Evolutionary conservation across 2,329 filamentous ascomycete genomes (phyloP), one percentile per base, ranked within the genome.

Genomic region (Pleoardoris graminearum): DNA sequence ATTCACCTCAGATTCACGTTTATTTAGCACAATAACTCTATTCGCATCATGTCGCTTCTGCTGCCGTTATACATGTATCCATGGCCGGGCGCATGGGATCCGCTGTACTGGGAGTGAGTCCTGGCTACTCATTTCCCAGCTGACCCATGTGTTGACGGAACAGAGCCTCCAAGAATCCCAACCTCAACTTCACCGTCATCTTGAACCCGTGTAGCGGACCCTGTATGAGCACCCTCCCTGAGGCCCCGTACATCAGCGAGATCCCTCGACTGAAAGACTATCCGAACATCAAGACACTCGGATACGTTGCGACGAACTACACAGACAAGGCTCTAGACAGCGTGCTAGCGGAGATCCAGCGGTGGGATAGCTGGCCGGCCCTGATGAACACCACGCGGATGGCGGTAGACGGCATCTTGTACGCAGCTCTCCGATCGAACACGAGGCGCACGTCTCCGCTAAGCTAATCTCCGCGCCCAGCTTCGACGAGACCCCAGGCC

Each of bases 231-330:
- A 25, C 27, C 32, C 17, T 47, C 4, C 58, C 58, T 8, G 55
- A 61, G 47, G 25, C 48, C 19, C 22, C 47, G 12, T 64, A 64
- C 37, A 47, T 58, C 35, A 39, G 19, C 23, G 76, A 77, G 55
- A 70, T 79, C 22, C 72, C 74, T 8, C 69, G 64, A 36, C 66
- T 79, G 19, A 68, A 68, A 29, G 55, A 65, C 8, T 72, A 73
- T 49, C 61, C 75, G 50, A 82, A 83, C 63, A 77, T 77, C 41
- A 70, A 74, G 6, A 73, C 80, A 10, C 61, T 82, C 19, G 77
- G 76, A 1, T 80, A 80, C 60, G 79, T 82, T 56, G 70, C 80
- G 10, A 78, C 76, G 14, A 80, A 77, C 10, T 83, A 81, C 57
- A 71, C 70, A 2, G 67, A 60, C 37, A 63, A 63, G 52, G 42